A percentile compares a stretch with the other conserved stretches of the same genome.
Evolutionary conservation across 768 basidiomycete species (phyloP).

Genomic region (Suillus subaureus): DNA sequence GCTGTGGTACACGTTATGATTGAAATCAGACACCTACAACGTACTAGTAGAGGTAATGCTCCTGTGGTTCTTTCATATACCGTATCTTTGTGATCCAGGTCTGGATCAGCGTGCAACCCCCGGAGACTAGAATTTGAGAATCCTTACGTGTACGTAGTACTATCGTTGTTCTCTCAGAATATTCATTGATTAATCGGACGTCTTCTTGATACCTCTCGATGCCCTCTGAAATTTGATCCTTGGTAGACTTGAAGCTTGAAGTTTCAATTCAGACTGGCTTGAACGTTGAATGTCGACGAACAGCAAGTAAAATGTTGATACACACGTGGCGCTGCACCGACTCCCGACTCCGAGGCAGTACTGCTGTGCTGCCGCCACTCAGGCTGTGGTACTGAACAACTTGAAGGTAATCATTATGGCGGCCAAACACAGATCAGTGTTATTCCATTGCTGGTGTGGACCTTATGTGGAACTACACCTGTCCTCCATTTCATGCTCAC

Average conservation of each 20-base stretch:
- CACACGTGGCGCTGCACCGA: background rate
- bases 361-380: too few relatives aligned
- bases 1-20: background rate
- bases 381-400: too few relatives aligned
- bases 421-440: background rate
- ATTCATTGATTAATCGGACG: background rate
- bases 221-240: background rate
- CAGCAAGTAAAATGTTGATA: background rate
- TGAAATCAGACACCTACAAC: background rate
- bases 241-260: background rate
- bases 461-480: background rate
- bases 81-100: background rate
- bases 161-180: background rate
- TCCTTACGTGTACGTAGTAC: background rate
- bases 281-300: background rate
- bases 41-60: constrained; percentile 1
- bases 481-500: background rate
- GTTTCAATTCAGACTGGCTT: background rate
- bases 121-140: background rate
- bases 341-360: background rate
- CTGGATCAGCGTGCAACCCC: background rate
- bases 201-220: background rate
- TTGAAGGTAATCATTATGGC: too few relatives aligned
- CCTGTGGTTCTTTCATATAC: constrained; percentile 2
- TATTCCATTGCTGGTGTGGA: background rate